Conservation (phyloP, 345 rosid genomes). For the Alliaria petiolata region DNA sequence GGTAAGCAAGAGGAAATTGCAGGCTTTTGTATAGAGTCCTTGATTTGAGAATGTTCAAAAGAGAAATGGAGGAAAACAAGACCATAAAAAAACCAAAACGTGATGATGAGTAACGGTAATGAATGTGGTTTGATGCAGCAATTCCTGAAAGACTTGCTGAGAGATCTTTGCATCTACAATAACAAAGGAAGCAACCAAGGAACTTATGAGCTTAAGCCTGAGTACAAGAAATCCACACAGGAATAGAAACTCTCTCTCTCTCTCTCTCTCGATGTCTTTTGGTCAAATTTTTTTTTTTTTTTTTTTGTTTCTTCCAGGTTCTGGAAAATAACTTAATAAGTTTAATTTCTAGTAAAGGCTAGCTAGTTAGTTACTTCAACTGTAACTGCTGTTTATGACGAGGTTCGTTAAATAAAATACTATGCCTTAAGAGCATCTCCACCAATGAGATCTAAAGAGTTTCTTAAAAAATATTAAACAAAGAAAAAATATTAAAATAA, state of each 20-base stretch:
- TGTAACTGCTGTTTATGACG: not conserved
- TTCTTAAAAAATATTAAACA: too few relatives aligned
- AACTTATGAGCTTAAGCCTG: constrained; percentile 88
- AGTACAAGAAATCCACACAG: constrained; percentile 59
- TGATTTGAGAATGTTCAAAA: not conserved
- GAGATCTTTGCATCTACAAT: constrained; percentile 82
- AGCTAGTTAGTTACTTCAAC: not conserved
- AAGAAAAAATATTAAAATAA: too few relatives aligned
- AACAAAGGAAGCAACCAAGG: constrained; percentile 89
- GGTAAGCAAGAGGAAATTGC: constrained; percentile 36
- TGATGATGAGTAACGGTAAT: not conserved
- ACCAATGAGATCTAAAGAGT: too few relatives aligned
- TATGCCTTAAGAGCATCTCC: too few relatives aligned
- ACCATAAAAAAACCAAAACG: not conserved
- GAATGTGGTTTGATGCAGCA: constrained; percentile 44
- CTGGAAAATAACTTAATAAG: not conserved
- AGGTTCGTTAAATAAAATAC: too few relatives aligned
- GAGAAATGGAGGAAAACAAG: not conserved
- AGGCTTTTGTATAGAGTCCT: not conserved
- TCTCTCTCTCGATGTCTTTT: not conserved
- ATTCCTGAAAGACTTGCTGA: constrained; percentile 79
- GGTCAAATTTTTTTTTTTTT: not conserved
- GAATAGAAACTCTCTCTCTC: constrained; percentile 30
- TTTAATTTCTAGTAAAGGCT: not conserved
- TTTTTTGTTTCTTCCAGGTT: not conserved